Conservation (phyloP, 2,329 filamentous ascomycete species). For the Phialocephala sp. region DNA sequence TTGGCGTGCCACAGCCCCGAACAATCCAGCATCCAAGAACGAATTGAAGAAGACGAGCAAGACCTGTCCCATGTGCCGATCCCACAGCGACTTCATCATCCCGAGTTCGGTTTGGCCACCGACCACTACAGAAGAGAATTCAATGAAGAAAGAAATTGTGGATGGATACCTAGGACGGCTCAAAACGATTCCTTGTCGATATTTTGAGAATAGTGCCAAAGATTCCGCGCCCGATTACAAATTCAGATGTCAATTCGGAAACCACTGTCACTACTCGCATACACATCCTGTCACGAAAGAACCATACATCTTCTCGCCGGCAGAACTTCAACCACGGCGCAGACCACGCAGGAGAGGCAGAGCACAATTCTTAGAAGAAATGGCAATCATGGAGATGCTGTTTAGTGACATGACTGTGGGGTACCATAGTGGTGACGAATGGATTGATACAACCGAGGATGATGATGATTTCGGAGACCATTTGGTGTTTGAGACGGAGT, state of each 20-base stretch:
- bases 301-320: constrained; percentile 16
- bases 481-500: constrained; percentile 11
- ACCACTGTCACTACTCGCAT: constrained; percentile 19
- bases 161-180: constrained; percentile 12
- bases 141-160: constrained; percentile 19
- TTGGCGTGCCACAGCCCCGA: constrained; percentile 16
- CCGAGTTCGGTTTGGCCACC: constrained; percentile 16
- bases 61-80: constrained; percentile 19
- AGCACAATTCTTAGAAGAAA: constrained; percentile 7
- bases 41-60: constrained; percentile 16
- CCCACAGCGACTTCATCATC: constrained; percentile 17
- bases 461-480: constrained; percentile 11
- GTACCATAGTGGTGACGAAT: neutral
- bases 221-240: constrained; percentile 13
- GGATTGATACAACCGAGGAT: neutral
- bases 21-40: constrained; percentile 3
- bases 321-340: constrained; percentile 7
- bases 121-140: neutral
- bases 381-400: constrained; percentile 15
- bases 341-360: neutral
- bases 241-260: constrained; percentile 17
- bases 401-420: neutral
- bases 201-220: constrained; percentile 17
- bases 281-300: constrained; percentile 19
- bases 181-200: constrained; percentile 15